These are phyloP conservation scores for Chionographis japonica DNA, from an alignment of 106 monocot species.

Conservation along the genomic window DNA sequence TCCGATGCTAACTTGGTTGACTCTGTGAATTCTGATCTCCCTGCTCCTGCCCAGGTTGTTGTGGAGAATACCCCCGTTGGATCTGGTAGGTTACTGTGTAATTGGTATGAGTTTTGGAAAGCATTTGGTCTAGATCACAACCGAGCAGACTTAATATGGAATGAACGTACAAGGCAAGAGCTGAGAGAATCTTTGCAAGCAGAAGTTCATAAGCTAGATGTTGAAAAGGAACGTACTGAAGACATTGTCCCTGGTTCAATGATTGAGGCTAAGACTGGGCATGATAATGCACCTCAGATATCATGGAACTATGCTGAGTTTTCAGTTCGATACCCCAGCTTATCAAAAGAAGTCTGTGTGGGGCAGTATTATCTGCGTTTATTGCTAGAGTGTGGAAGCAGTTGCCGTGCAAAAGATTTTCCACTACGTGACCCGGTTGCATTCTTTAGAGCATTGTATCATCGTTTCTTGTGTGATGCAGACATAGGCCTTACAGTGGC, in stretches of 20 bases:
- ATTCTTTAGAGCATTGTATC: conserved; percentile 97
- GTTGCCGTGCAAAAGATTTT: conserved; percentile 79
- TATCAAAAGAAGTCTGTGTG: conserved; percentile 99
- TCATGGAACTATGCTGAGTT: conserved; percentile 98
- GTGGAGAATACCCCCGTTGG: conserved; percentile 90
- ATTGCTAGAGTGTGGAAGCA: conserved; percentile 80
- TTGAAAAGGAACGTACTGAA: conserved; percentile 93
- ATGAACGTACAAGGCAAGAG: conserved; percentile 96
- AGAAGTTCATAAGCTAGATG: conserved; percentile 97
- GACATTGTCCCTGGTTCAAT: conserved; percentile 82
- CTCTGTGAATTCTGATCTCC: conserved; percentile 56
- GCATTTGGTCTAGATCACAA: conserved; percentile 97
- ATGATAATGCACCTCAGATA: conserved; percentile 59
- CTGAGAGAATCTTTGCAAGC: conserved; percentile 81
- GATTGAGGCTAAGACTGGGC: conserved; percentile 32
- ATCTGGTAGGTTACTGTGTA: conserved; percentile 88
- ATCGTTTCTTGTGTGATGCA: conserved; percentile 97
- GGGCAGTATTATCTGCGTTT: conserved; percentile 96
- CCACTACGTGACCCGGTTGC: conserved; percentile 89
- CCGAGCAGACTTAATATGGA: conserved; percentile 97
- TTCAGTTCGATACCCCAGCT: conserved; percentile 81
- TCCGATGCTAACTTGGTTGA: conserved; percentile 33
- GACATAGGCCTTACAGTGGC: conserved; percentile 94
- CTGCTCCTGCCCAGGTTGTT: conserved; percentile 91
- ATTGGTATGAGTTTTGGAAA: conserved; percentile 97